Evolutionary conservation across 108 stramenopile genomes (phyloP).

Genomic region (Fistulifera solaris): DNA sequence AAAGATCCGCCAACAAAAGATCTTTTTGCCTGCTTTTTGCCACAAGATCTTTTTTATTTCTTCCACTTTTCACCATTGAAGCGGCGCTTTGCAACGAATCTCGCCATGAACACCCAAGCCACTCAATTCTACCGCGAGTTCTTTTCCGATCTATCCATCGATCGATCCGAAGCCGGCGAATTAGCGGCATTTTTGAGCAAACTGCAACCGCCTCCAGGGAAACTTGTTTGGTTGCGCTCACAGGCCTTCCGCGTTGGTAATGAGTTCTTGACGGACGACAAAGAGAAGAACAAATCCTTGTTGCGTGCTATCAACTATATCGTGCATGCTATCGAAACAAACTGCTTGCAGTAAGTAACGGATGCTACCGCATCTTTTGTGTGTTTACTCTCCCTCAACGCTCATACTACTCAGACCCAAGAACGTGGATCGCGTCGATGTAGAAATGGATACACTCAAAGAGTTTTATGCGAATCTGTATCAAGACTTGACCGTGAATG

Average conservation of each 20-base stretch:
- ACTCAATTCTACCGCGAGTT: slow-evolving; percentile 28
- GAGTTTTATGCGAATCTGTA: slow-evolving; percentile 21
- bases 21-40: too few species aligned
- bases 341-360: slow-evolving; percentile 29
- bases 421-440: neutral
- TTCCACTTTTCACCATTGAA: too few species aligned
- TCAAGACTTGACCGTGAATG: slow-evolving; percentile 27
- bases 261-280: slow-evolving; percentile 45
- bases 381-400: neutral
- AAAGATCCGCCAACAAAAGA: too few species aligned
- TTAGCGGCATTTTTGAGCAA: slow-evolving; percentile 18
- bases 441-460: slow-evolving; percentile 20
- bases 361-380: neutral
- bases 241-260: slow-evolving; percentile 55
- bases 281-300: slow-evolving; percentile 39
- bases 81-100: too few species aligned
- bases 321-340: slow-evolving; percentile 45
- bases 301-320: slow-evolving; percentile 49
- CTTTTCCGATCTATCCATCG: slow-evolving; percentile 31
- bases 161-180: slow-evolving; percentile 29
- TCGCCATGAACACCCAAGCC: slow-evolving; percentile 24
- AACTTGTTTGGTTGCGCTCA: slow-evolving; percentile 49
- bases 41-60: too few species aligned
- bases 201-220: slow-evolving; percentile 48
- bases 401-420: slow-evolving; percentile 3